These are phyloP conservation scores for Hygrophoropsis aurantiaca DNA, from an alignment of 768 basidiomycete species.

Conservation along the genomic window DNA sequence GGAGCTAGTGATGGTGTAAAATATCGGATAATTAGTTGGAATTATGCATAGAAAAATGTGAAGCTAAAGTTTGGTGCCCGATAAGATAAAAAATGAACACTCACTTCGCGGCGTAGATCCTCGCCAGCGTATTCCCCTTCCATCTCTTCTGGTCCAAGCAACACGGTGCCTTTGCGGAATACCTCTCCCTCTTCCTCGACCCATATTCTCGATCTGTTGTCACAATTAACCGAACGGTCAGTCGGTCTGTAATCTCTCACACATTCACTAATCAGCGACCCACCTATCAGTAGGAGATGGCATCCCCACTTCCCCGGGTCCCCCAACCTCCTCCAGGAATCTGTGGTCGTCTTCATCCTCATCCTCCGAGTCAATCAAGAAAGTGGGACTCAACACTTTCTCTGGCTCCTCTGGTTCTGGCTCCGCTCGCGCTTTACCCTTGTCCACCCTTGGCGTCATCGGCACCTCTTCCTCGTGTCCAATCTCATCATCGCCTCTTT, in stretches of 20 bases:
- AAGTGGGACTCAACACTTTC: slow-evolving; percentile 70
- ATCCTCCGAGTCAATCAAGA: slow-evolving; percentile 50
- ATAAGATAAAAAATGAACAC: no score
- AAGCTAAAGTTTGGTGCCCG: not conserved
- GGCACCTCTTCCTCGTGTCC: slow-evolving; percentile 32
- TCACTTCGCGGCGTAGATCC: slow-evolving; percentile 77
- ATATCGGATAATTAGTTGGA: not conserved
- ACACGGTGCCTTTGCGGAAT: slow-evolving; percentile 83
- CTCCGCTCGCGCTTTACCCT: slow-evolving; percentile 74
- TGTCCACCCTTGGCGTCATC: slow-evolving; percentile 68
- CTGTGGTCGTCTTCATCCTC: slow-evolving; percentile 44
- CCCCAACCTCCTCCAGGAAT: slow-evolving; percentile 26
- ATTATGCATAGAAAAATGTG: not conserved
- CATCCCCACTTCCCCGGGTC: slow-evolving; percentile 10
- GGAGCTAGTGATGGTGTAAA: slow-evolving; percentile 62
- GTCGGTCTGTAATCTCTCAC: not conserved
- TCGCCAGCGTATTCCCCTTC: slow-evolving; percentile 89
- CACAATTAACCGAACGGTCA: not conserved
- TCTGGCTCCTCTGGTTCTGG: slow-evolving; percentile 68
- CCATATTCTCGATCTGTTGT: slow-evolving; percentile 67
- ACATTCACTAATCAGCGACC: slow-evolving; percentile 21
- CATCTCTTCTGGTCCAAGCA: slow-evolving; percentile 84
- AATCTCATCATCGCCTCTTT: slow-evolving; percentile 4
- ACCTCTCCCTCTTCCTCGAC: slow-evolving; percentile 96
- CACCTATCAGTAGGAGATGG: slow-evolving; percentile 50